Evolutionary conservation across 805 yeast genomes (phyloP).

Genomic region (Alloascoidea hylecoeti): DNA sequence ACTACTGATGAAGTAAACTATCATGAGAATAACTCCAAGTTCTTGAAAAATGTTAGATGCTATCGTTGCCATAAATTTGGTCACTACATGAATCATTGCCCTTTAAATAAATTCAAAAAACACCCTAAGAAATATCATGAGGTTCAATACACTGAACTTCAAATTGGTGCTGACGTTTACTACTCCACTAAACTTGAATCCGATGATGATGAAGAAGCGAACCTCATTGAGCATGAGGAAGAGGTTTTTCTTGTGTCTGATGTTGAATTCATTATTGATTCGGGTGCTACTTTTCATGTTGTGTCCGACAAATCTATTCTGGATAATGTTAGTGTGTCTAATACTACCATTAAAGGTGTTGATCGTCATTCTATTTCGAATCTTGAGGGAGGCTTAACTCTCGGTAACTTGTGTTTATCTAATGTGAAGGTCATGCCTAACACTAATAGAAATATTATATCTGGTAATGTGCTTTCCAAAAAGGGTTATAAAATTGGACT

Average conservation of each 20-base stretch:
- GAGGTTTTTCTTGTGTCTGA: background rate
- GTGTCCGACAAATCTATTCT: background rate
- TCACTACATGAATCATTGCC: background rate
- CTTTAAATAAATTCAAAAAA: background rate
- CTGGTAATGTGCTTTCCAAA: background rate
- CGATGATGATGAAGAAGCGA: background rate
- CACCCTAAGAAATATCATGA: background rate
- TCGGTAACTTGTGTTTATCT: background rate
- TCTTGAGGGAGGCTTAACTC: background rate
- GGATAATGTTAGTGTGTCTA: background rate
- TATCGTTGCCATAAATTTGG: background rate
- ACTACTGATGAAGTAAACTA: too few relatives aligned
- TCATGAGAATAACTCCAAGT: too few relatives aligned
- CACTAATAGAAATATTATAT: background rate
- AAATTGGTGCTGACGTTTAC: background rate
- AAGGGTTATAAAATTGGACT: background rate
- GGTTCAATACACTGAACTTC: conserved; percentile 1
- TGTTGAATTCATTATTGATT: background rate
- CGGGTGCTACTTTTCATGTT: background rate
- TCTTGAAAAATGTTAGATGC: background rate
- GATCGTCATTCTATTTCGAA: background rate
- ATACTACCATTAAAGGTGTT: background rate
- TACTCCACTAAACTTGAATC: background rate
- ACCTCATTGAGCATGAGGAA: background rate
- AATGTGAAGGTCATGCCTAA: background rate